These are phyloP conservation scores for Hydnomerulius pinastri DNA, from an alignment of 768 basidiomycete genomes.

Conservation along the genomic window DNA sequence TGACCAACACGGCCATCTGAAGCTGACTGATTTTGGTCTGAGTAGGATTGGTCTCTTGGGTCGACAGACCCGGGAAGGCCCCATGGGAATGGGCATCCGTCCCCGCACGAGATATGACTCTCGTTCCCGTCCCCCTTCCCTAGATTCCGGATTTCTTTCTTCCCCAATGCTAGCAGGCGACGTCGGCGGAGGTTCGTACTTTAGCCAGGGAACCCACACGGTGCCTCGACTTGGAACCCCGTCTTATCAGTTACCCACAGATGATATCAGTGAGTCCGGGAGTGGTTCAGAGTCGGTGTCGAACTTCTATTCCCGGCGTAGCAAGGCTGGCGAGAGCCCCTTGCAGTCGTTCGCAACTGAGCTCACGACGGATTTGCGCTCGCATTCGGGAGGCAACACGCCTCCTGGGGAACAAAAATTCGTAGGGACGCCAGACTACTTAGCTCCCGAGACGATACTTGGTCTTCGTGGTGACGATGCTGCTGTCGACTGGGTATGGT, in stretches of 20 bases:
- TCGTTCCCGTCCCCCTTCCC: constrained; percentile 78
- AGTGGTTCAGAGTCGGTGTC: constrained; percentile 74
- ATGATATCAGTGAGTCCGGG: constrained; percentile 87
- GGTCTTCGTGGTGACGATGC: constrained; percentile 94
- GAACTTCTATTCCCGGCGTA: constrained; percentile 54
- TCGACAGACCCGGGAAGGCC: constrained; percentile 83
- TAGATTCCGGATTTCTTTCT: constrained; percentile 77
- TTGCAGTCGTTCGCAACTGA: constrained; percentile 86
- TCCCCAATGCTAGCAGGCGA: constrained; percentile 72
- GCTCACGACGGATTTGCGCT: constrained; percentile 78
- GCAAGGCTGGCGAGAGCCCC: constrained; percentile 68
- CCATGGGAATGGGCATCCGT: constrained; percentile 44
- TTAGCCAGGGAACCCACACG: constrained; percentile 64
- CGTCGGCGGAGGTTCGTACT: constrained; percentile 73
- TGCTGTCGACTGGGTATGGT: constrained; percentile 91
- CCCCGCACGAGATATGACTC: constrained; percentile 62
- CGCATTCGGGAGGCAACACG: constrained; percentile 61
- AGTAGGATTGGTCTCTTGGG: constrained; percentile 97
- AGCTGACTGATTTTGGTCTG: constrained; percentile 96
- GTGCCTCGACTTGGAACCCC: constrained; percentile 61
- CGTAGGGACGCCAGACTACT: constrained; percentile 96
- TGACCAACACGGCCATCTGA: constrained; percentile 94
- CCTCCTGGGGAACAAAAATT: constrained; percentile 90
- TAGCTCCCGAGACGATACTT: constrained; percentile 93
- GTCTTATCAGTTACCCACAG: constrained; percentile 69